These are phyloP conservation scores for Verticillium zaregamsianum DNA, from an alignment of 2,329 filamentous ascomycete species.

Conservation along the genomic window DNA sequence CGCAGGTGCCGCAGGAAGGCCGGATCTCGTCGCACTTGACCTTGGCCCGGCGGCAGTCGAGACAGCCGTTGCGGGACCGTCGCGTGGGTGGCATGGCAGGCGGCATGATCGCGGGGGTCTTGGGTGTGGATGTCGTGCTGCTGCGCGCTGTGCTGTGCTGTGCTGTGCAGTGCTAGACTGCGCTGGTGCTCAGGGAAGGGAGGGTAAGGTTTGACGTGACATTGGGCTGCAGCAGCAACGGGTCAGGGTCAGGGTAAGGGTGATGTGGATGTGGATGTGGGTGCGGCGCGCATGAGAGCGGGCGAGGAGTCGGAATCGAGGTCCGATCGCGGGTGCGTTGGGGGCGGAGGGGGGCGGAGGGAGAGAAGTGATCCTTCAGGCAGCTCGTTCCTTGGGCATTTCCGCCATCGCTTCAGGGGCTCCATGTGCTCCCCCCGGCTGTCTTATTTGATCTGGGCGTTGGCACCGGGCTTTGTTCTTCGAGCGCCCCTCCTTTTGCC, in stretches of 20 bases:
- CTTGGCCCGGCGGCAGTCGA: slow-evolving; percentile 25
- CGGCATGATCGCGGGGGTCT: slow-evolving; percentile 1
- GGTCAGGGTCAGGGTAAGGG: not conserved
- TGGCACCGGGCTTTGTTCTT: not conserved
- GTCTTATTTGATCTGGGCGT: not conserved
- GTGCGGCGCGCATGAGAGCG: not conserved
- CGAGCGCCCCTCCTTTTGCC: not conserved
- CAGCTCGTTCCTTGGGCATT: too few species aligned
- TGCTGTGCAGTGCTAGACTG: not conserved
- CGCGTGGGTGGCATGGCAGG: slow-evolving; percentile 6
- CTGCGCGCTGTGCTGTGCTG: not conserved
- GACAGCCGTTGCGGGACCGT: slow-evolving; percentile 24
- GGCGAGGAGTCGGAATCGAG: not conserved
- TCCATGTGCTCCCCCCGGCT: not conserved
- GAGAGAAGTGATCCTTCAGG: not conserved
- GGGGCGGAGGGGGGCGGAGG: not conserved
- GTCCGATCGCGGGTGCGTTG: not conserved
- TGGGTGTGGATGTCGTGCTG: not conserved
- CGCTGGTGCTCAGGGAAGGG: not conserved
- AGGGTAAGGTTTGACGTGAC: not conserved
- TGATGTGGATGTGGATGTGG: not conserved
- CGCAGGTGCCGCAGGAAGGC: slow-evolving; percentile 26
- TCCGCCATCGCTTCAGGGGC: too few species aligned
- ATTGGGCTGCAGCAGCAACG: not conserved
- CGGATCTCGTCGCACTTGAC: slow-evolving; percentile 26